A percentile compares a stretch with the other conserved stretches of the same genome.
phyloP scores from a whole-genome alignment of 2,329 filamentous ascomycete species.

The Diaporthe velutina region DNA sequence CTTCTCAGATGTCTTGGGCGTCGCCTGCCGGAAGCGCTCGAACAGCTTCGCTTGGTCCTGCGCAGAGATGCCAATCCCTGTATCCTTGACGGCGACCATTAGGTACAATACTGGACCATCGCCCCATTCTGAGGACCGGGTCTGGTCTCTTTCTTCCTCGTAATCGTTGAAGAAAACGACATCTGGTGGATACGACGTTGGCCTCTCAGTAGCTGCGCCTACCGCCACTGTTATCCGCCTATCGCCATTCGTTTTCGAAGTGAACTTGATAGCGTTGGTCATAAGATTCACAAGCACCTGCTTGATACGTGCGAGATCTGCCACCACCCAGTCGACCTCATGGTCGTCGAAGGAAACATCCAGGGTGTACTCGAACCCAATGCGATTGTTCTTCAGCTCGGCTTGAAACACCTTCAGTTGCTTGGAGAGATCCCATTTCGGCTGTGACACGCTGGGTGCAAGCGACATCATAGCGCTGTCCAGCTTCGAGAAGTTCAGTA shows the following conservation, averaged over 20 bases:
- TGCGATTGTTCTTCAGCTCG: conserved; percentile 18
- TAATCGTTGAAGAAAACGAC: conserved; percentile 22
- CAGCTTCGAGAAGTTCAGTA: conserved; percentile 29
- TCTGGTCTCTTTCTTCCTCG: conserved; percentile 11
- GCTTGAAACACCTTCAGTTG: conserved; percentile 31
- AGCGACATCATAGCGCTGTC: conserved; percentile 32
- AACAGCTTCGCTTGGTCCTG: conserved; percentile 23
- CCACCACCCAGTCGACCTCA: conserved; percentile 22
- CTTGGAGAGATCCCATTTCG: conserved; percentile 15
- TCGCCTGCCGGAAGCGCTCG: conserved; percentile 29
- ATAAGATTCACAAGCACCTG: conserved; percentile 33
- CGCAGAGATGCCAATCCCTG: conserved; percentile 15
- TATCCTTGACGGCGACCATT: conserved; percentile 26
- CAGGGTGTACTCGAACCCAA: neutral
- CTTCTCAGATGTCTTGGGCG: conserved; percentile 32
- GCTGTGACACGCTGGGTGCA: conserved; percentile 23
- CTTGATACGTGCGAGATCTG: conserved; percentile 31
- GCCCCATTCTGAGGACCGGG: conserved; percentile 1
- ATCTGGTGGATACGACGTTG: conserved; percentile 16
- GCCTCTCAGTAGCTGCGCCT: neutral
- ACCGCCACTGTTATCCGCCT: conserved; percentile 5
- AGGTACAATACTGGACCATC: conserved; percentile 10
- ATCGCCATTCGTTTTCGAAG: neutral
- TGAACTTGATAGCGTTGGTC: conserved; percentile 34
- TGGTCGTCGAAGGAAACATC: neutral